A percentile compares a stretch with the other conserved stretches of the same genome.
Conservation (phyloP, 2,329 filamentous ascomycete species). For the Apiospora arundinis region DNA sequence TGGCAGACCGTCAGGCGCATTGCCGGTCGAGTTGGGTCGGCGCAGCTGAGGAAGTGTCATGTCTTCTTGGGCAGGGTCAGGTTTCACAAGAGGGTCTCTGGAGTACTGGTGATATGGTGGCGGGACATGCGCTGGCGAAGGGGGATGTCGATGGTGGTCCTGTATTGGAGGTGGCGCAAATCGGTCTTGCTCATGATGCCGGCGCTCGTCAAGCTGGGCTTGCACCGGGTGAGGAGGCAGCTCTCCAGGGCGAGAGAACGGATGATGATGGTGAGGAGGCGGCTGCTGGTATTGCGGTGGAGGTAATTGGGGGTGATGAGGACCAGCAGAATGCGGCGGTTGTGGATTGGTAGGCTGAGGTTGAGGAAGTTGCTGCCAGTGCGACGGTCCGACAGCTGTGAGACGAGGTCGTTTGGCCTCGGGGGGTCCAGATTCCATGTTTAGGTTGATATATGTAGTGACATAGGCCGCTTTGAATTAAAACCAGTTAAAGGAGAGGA, state of each 20-base stretch:
- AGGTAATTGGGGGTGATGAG: conserved; percentile 48
- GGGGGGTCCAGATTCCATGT: conserved; percentile 66
- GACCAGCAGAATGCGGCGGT: conserved; percentile 38
- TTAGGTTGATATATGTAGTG: conserved; percentile 50
- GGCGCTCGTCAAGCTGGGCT: conserved; percentile 59
- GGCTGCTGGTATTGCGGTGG: conserved; percentile 44
- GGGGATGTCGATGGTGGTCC: conserved; percentile 56
- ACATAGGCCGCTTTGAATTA: conserved; percentile 32
- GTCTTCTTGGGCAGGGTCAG: conserved; percentile 57
- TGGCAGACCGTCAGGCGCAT: conserved; percentile 43
- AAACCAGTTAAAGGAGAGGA: conserved; percentile 24
- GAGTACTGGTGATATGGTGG: conserved; percentile 50
- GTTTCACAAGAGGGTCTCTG: conserved; percentile 62
- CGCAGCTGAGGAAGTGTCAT: conserved; percentile 49
- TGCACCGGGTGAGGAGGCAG: conserved; percentile 48
- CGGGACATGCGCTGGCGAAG: conserved; percentile 50
- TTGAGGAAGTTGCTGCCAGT: conserved; percentile 51
- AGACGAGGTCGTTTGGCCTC: conserved; percentile 67
- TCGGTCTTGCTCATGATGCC: conserved; percentile 62
- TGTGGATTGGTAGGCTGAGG: conserved; percentile 50
- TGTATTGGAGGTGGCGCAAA: conserved; percentile 56
- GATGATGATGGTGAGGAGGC: conserved; percentile 36
- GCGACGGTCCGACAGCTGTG: conserved; percentile 51
- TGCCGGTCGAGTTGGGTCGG: conserved; percentile 59
- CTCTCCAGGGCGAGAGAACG: conserved; percentile 47